Evolutionary conservation across 495 filamentous ascomycete species (phyloP), one percentile per base, ranked within the genome.

Genomic region (Penicillium diatomitis): DNA sequence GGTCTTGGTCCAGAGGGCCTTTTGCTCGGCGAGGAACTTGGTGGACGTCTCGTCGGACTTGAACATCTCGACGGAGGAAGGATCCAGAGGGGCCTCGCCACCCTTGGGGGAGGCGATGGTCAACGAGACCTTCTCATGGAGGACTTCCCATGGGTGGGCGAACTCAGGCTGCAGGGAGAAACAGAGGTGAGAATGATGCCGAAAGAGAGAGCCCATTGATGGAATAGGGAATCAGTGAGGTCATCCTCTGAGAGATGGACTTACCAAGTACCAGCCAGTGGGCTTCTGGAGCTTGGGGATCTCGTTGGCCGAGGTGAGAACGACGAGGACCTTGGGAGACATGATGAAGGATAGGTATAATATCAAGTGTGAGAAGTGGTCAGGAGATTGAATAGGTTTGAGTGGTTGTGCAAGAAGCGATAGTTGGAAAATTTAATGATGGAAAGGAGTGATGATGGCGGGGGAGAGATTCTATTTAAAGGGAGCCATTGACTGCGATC

Each of bases 251-350:
- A 36, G 6, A 10, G 34, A 36, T 6, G 36, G 3, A 55, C 62
- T 32, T 60, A 83, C 82, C 53, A 87, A 63, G 49, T 76, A 87
- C 83, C 83, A 86, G 38, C 85, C 84, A 0, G 82, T 85, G 5
- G 72, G 72, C 40, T 70, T 70, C 32, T 70, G 71, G 8, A 72
- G 74, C 42, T 71, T 53, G 30, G 72, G 76, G 40, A 84, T 68
- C 54, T 76, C 60, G 48, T 61, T 67, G 54, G 80, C 69, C 33
- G 83, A 86, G 38, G 81, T 84, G 34, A 87, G 76, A 40, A 87
- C 78, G 67, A 86, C 68, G 56, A 88, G 80, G 42, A 87, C 66
- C 54, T 84, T 83, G 38, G 78, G 79, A 3, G 64, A 36, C 64
- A 67, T 67, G 51, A 29, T 57, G 42, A 37, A 35, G 6, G n/a